Evolutionary conservation across 1,284 basidiomycete species (phyloP), one percentile per base, ranked within the genome.

Genomic region (Lentinula novae-zelandiae): DNA sequence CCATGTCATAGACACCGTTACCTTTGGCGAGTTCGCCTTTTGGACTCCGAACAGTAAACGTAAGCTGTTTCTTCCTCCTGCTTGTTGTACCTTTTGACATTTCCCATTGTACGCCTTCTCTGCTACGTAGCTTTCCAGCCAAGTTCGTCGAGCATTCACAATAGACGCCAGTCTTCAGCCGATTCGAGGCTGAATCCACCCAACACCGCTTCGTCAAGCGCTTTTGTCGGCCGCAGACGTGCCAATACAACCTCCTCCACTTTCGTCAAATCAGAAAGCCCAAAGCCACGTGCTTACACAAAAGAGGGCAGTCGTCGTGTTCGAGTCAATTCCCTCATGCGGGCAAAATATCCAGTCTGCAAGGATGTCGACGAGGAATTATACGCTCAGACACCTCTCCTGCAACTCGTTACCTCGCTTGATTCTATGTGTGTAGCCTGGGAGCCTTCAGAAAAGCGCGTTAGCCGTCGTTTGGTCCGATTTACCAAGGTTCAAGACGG

Each of bases 21-120:
- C 83, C 40, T 85, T 92, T 76, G 85, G 91, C 68, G 78, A 86
- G 69, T 87, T 93, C 76, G 78, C 81, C n/a, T 91, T 89, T 66
- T 81, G 78, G 73, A 70, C 77, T 12, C 65, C 75, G 22, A 76
- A 36, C 17, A 44, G 31, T n/a, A 56, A 56, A 15, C 31, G 86
- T 85, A 59, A 63, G 79, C 75, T 52, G 5, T 58, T 62, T 51
- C 53, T 39, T 57, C 6, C 58, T 38, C 58, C 17, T 49, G 60
- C 22, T 3, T 22, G 31, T 60, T 9, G 3, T 20, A 39, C 15
- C 48, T 27, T 17, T 15, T 31, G 53, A 31, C 42, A 34, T 8
- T 60, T 60, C 57, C 56, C 49, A 33, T 42, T n/a, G 20, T 50
- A 39, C 54, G 63, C 36, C 53, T 54, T 57, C 46, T 17, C 48